phyloP scores from a whole-genome alignment of 305 asterid genomes.

The Solanum hybrid region DNA sequence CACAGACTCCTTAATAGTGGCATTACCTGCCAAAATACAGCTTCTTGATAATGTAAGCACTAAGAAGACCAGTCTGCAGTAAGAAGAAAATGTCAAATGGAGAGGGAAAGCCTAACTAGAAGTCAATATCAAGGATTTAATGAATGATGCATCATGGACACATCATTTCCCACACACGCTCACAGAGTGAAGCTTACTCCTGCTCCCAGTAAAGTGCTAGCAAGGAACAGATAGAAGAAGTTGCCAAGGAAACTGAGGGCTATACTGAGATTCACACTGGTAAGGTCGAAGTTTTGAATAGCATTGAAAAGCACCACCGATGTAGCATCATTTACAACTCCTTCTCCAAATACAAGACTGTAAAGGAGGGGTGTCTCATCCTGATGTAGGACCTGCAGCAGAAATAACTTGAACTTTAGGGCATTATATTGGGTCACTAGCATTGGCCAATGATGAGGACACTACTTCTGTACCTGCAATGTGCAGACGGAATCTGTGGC shows the following conservation, averaged over 20 bases:
- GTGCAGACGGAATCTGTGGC: constrained; percentile 51
- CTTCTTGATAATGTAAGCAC: constrained; percentile 33
- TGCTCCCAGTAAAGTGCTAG: constrained; percentile 33
- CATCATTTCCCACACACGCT: neutral
- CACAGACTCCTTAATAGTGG: neutral
- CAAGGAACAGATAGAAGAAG: constrained; percentile 28
- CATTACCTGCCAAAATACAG: constrained; percentile 32
- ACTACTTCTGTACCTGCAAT: constrained; percentile 24
- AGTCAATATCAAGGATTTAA: neutral
- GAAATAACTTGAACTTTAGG: neutral
- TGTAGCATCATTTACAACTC: constrained; percentile 41
- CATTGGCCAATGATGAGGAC: neutral
- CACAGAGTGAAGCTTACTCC: constrained; percentile 13
- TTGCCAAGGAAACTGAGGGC: constrained; percentile 25
- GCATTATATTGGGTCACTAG: neutral
- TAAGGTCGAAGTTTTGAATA: constrained; percentile 25
- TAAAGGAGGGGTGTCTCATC: constrained; percentile 40
- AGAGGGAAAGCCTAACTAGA: neutral
- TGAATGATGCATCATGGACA: neutral
- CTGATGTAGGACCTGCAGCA: constrained; percentile 31
- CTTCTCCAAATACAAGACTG: constrained; percentile 42
- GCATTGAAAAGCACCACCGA: constrained; percentile 43
- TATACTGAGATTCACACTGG: constrained; percentile 12
- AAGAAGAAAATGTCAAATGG: neutral
- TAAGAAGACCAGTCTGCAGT: constrained; percentile 33